Evolutionary conservation across 495 filamentous ascomycete genomes (phyloP), one percentile per base, ranked within the genome.

Genomic region (Lepraria neglecta): DNA sequence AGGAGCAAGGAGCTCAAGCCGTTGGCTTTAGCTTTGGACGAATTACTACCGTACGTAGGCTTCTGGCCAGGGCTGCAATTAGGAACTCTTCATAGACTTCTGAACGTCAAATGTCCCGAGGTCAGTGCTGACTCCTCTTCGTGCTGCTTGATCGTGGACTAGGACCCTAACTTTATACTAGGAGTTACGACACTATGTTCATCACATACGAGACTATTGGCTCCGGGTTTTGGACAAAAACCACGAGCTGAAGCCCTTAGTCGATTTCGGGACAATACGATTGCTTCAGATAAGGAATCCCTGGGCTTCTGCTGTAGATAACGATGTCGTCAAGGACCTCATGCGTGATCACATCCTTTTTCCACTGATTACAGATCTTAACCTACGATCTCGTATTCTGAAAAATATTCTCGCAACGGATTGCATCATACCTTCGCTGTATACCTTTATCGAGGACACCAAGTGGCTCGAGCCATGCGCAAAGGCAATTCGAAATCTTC

Each of bases 381-480:
- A 14, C 10, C 15, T 27, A n/a, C 31, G 12, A 44, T 35, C 31
- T 7, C 6, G 12, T n/a, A 38, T 58, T 14, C n/a, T 45, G 6
- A 30, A 58, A 4, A 21, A 40, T 6, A 4, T 58, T 10, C 55
- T 44, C 3, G 19, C 35, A 28, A 30, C 38, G 19, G 19, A 42
- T n/a, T 24, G 43, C 24, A 58, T 45, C 11, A 43, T 58, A 14
- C 35, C 35, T 3, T 58, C 55, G 12, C 35, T 58, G 21, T 19
- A 44, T 15, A 58, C 55, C 14, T 58, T 58, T 27, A 12, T 58
- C 21, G 55, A 58, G 21, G 55, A 58, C 43, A 44, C 19, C 15
- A 58, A 58, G 19, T 58, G 55, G 55, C 55, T 58, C 24, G 35
- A 58, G 24, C 35, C 55, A 24, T 44, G 35, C 24, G 38, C 35